Evolutionary conservation across 257 asterid species (phyloP).

Genomic region (Prunella vulgaris): DNA sequence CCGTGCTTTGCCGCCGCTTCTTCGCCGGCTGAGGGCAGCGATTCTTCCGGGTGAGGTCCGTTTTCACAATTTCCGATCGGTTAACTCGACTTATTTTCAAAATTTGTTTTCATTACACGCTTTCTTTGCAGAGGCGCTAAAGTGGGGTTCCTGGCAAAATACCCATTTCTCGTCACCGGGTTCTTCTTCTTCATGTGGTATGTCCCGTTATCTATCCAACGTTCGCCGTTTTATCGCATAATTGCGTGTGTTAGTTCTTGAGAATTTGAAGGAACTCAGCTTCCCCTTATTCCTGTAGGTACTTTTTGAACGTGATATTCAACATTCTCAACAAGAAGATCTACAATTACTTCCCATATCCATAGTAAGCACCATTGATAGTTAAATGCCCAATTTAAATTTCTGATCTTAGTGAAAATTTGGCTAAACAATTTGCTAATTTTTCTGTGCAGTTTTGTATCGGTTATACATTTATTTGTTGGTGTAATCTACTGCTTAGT

Average conservation of each 20-base stretch:
- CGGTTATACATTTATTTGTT: slow-evolving; percentile 71
- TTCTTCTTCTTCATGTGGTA: slow-evolving; percentile 99
- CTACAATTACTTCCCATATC: slow-evolving; percentile 96
- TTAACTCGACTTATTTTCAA: slow-evolving; percentile 13
- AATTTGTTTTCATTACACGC: slow-evolving; percentile 13
- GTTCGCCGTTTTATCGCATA: not conserved
- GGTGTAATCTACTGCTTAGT: slow-evolving; percentile 73
- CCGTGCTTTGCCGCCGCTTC: slow-evolving; percentile 74
- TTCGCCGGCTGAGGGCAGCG: slow-evolving; percentile 68
- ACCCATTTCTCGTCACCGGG: slow-evolving; percentile 77
- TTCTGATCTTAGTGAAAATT: not conserved
- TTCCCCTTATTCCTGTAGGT: slow-evolving; percentile 36
- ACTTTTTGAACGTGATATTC: slow-evolving; percentile 85
- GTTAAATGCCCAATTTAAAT: not conserved
- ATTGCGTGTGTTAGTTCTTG: not conserved
- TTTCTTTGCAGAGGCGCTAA: slow-evolving; percentile 49
- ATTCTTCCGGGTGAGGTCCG: slow-evolving; percentile 89
- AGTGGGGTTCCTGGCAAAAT: slow-evolving; percentile 72
- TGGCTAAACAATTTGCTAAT: slow-evolving; percentile 7
- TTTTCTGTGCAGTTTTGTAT: slow-evolving; percentile 60
- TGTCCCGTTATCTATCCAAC: slow-evolving; percentile 18
- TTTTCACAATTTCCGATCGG: slow-evolving; percentile 18
- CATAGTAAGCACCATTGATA: slow-evolving; percentile 53
- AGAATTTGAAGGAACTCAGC: slow-evolving; percentile 17
- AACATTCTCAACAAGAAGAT: slow-evolving; percentile 97